These are phyloP conservation scores for Backusella liffmaniae DNA, from an alignment of 192 early-diverging fungal species.

Conservation along the genomic window DNA sequence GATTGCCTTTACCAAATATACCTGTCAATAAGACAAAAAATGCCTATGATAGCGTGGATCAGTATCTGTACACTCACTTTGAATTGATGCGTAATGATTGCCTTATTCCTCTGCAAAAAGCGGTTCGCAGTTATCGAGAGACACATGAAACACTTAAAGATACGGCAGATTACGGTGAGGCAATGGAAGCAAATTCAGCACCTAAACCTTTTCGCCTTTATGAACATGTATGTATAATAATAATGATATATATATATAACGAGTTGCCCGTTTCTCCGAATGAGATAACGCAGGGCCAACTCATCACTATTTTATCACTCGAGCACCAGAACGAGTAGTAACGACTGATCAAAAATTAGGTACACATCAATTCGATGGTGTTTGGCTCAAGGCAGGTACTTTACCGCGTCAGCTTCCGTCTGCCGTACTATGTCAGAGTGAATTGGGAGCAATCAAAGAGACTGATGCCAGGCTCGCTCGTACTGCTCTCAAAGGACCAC, in stretches of 20 bases:
- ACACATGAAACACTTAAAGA: not conserved
- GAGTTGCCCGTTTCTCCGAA: no score
- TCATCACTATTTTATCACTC: not conserved
- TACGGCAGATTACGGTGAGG: not conserved
- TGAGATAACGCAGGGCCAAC: no score
- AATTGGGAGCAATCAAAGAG: constrained; percentile 52
- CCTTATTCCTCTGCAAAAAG: constrained; percentile 46
- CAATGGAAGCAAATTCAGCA: not conserved
- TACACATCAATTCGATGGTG: constrained; percentile 43
- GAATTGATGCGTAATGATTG: constrained; percentile 53
- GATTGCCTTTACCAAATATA: constrained; percentile 34
- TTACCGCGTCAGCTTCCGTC: constrained; percentile 47
- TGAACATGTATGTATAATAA: constrained; percentile 25
- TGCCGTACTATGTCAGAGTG: constrained; percentile 41
- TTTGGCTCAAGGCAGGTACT: constrained; percentile 41
- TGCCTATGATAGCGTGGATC: constrained; percentile 43
- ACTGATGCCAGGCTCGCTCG: constrained; percentile 52
- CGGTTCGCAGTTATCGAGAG: constrained; percentile 32
- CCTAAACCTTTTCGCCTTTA: constrained; percentile 24
- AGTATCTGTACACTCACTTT: constrained; percentile 54
- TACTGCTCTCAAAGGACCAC: constrained; percentile 49
- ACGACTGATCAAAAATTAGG: constrained; percentile 19
- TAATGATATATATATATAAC: no score
- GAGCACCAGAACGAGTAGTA: not conserved
- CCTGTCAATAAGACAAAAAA: constrained; percentile 42